These are phyloP conservation scores for Mycena capillaripes DNA, from an alignment of 768 basidiomycete species.

Conservation along the genomic window DNA sequence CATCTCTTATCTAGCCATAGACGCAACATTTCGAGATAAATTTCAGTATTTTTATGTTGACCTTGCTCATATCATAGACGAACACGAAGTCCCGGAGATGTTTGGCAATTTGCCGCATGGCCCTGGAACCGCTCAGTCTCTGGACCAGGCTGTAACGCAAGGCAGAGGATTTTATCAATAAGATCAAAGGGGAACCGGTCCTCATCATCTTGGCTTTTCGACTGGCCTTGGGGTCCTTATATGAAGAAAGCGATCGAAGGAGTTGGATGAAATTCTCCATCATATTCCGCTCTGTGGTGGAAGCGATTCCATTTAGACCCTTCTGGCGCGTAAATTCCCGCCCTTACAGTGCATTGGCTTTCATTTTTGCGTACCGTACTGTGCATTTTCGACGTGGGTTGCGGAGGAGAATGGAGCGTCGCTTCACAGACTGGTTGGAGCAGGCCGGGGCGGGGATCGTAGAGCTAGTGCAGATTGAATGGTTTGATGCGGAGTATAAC, in stretches of 20 bases:
- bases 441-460: neutral
- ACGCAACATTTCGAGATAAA: no score
- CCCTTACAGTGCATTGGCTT: conserved; percentile 7
- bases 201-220: conserved; percentile 8
- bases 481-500: conserved; percentile 10
- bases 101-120: neutral
- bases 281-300: neutral
- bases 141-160: neutral
- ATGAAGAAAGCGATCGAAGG: neutral
- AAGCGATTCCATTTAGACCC: neutral
- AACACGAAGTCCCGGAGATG: no score
- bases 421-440: neutral
- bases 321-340: neutral
- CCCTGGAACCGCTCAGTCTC: conserved; percentile 9
- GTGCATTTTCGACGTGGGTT: no score
- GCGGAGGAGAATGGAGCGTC: no score
- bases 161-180: neutral
- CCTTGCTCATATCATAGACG: no score
- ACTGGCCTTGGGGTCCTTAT: neutral
- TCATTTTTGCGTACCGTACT: neutral
- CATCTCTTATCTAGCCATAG: no score
- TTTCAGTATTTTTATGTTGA: no score
- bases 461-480: neutral
- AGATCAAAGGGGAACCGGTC: neutral
- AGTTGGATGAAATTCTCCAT: neutral